Conservation (phyloP, 2,329 filamentous ascomycete species). For the Hypoxylon sp. region DNA sequence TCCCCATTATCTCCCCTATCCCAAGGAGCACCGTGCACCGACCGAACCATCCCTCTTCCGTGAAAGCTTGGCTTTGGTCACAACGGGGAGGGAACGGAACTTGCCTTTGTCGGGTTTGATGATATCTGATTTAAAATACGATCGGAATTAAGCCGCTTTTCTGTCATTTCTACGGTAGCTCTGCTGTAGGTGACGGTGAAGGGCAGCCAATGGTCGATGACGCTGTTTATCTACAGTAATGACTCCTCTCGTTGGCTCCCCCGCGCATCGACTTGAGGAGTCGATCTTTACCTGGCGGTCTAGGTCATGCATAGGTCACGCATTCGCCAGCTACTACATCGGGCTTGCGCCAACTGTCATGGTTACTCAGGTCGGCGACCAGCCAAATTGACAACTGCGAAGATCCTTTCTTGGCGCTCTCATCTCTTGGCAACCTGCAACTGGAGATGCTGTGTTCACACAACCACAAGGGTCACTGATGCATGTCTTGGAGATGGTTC, state of each 20-base stretch:
- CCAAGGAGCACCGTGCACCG: slow-evolving; percentile 37
- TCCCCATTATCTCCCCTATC: slow-evolving; percentile 30
- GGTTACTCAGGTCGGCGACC: slow-evolving; percentile 51
- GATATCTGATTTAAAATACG: slow-evolving; percentile 23
- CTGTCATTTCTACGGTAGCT: slow-evolving; percentile 4
- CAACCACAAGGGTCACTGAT: slow-evolving; percentile 40
- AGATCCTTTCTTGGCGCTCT: slow-evolving; percentile 47
- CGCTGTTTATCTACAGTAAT: slow-evolving; percentile 24
- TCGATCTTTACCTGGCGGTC: slow-evolving; percentile 45
- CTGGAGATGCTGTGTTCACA: slow-evolving; percentile 42
- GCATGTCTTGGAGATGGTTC: slow-evolving; percentile 49
- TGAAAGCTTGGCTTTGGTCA: slow-evolving; percentile 41
- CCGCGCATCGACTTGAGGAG: slow-evolving; percentile 33
- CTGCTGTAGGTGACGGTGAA: slow-evolving; percentile 33
- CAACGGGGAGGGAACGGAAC: slow-evolving; percentile 37
- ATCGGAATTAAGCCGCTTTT: slow-evolving; percentile 39
- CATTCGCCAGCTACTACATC: slow-evolving; percentile 45
- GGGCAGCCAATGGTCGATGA: slow-evolving; percentile 37
- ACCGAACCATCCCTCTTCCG: slow-evolving; percentile 34
- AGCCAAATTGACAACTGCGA: slow-evolving; percentile 47
- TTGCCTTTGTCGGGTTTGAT: slow-evolving; percentile 35
- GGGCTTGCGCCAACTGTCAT: slow-evolving; percentile 45
- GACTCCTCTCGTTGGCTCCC: slow-evolving; percentile 26
- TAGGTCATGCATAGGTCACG: slow-evolving; percentile 43
- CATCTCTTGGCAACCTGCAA: slow-evolving; percentile 44